Evolutionary conservation across 179 eudicot species (phyloP).

Genomic region (Beta lomatogona): DNA sequence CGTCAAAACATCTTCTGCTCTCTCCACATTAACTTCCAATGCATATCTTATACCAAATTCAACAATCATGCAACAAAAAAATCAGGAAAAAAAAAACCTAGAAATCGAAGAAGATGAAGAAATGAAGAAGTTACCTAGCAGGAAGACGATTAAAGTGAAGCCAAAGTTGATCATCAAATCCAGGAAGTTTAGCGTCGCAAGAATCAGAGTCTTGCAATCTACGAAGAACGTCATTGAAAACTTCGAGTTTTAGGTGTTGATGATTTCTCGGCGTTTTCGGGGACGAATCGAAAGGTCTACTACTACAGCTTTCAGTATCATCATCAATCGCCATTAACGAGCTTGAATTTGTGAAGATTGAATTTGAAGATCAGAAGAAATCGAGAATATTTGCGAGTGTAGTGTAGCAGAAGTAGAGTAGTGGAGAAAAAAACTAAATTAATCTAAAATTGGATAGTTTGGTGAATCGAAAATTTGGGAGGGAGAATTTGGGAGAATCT

Average conservation of each 20-base stretch:
- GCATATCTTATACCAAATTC: constrained; percentile 55
- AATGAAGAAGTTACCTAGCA: constrained; percentile 40
- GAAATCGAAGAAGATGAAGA: neutral
- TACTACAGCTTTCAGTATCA: constrained; percentile 65
- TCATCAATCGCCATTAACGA: constrained; percentile 54
- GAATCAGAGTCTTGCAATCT: constrained; percentile 44
- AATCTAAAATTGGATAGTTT: neutral
- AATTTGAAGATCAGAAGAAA: neutral
- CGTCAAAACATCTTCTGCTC: constrained; percentile 73
- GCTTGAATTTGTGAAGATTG: neutral
- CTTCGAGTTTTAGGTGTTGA: constrained; percentile 52
- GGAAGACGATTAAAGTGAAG: constrained; percentile 74
- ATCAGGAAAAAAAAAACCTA: neutral
- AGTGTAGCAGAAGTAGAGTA: neutral
- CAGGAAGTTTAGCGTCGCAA: constrained; percentile 51
- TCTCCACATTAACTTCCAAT: constrained; percentile 74
- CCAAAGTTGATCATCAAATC: constrained; percentile 78
- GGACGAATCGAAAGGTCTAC: constrained; percentile 51
- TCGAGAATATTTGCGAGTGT: neutral
- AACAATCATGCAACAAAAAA: neutral
- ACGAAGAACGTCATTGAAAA: constrained; percentile 57
- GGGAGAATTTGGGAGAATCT: neutral
- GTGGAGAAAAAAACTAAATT: neutral
- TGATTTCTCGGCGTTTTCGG: constrained; percentile 37
- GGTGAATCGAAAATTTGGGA: neutral